Base-by-base conservation (phyloP, 2,329 filamentous ascomycete genomes). In the Ophiostoma perfectum region DNA sequence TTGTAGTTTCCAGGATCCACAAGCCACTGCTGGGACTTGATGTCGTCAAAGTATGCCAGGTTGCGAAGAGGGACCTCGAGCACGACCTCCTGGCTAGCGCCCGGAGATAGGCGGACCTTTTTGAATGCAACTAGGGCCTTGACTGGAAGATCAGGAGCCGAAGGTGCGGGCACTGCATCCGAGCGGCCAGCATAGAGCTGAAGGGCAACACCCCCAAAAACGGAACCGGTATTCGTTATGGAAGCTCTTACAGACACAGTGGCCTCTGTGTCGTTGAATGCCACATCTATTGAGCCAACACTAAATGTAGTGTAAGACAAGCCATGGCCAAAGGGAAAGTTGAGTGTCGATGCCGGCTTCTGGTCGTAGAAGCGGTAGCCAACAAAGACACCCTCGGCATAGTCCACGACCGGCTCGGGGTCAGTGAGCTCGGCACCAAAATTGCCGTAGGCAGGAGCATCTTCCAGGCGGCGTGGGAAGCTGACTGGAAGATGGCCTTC, bases 321-420 rank as follows among this genome's bases (percentile, higher is more conserved):
- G 0, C 91, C 91, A 74, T 92, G 88, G 14, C 91, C 91, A 75
- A 95, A 95, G 68, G 89, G 84, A 77, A 93, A 94, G 44, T 45
- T 41, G 45, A 66, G 82, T 73, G 85, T 88, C 2, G 8, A 8
- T 2, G 38, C 58, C 3, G 66, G 38, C 44, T 18, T 45, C 11
- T 60, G 58, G 74, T 95, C 91, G 76, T 92, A 94, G 80, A 88
- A 92, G 18, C 90, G 83, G 78, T 95, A 94, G 1, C 91, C 91
- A 44, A 94, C 82, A 76, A 91, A 94, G 55, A 95, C 81, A 69
- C 91, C 91, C 77, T 94, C 91, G 49, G 89, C 90, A 75, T 94
- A 94, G 0, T 92, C 80, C 0, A 89, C 87, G 68, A 89, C 83
- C 52, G 89, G 86, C 45, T 88, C 86, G 76, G 38, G 49, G 39